A percentile compares a stretch with the other conserved stretches of the same genome.
These are phyloP conservation scores for Pleodorina starrii DNA, from an alignment of 139 green algal genomes.

Conservation along the genomic window DNA sequence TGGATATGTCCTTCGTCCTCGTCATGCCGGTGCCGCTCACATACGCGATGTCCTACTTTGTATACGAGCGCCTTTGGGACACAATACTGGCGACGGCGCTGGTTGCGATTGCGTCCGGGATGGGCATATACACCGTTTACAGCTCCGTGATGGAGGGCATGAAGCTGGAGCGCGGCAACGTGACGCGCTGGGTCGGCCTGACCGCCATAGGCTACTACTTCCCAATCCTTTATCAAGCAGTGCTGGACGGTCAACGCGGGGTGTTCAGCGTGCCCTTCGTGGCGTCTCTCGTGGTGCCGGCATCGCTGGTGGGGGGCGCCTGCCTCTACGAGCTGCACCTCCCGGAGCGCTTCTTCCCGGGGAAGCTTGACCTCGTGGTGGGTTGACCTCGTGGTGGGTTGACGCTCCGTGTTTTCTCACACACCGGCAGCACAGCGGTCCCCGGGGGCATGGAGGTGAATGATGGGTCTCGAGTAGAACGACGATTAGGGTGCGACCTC, in stretches of 20 bases:
- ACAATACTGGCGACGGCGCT: neutral
- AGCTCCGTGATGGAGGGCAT: neutral
- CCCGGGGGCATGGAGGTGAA: no score
- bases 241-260: neutral
- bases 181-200: constrained; percentile 4
- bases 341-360: constrained; percentile 17
- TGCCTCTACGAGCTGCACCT: neutral
- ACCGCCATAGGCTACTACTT: neutral
- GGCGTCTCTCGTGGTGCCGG: neutral
- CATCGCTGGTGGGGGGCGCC: neutral
- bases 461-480: no score
- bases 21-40: constrained; percentile 21
- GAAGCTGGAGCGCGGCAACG: neutral
- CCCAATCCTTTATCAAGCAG: neutral
- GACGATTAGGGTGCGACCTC: no score
- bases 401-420: no score
- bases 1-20: constrained; percentile 28
- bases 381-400: neutral
- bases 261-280: constrained; percentile 5
- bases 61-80: neutral
- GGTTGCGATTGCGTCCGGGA: neutral
- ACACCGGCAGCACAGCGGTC: no score
- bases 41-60: constrained; percentile 16
- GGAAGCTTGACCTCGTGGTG: constrained; percentile 2
- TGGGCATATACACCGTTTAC: neutral